Evolutionary conservation across 164 flowering plant genomes (phyloP), one percentile per base, ranked within the genome.

Genomic region (Piper betle): DNA sequence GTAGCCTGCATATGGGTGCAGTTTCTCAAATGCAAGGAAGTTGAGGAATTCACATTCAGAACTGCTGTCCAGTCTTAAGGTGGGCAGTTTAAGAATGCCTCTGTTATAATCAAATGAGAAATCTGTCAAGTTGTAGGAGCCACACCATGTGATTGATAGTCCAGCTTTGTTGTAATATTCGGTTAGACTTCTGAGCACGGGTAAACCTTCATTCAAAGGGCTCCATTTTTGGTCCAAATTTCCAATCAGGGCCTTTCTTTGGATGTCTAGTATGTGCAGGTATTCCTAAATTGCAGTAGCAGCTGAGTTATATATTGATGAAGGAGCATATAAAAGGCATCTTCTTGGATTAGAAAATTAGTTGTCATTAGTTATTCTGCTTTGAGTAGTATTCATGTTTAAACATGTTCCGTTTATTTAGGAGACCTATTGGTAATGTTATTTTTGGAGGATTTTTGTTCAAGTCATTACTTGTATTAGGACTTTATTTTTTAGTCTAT

Each of bases 11-110:
- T 80, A 81, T 4, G 70, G 80, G 43, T 84, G 83, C 61, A 72
- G 73, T 3, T 82, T 67, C 68, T 84, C 88, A 38, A 71, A 81
- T 0, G 85, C 84, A 16, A 84, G 75, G 6, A 78, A 78, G 64
- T 84, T 84, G 10, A 81, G 68, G 64, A 74, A 76, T 43, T 64
- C 62, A 0, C 80, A 69, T 50, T 80, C 81, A 0, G 78, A 72
- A 9, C 78, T 20, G 50, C 78, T 85, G 38, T 80, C 85, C 5
- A 83, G 77, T 0, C 68, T 53, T 3, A 77, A 64, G 2, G 37
- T 52, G 0, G 88, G 88, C 4, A 81, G 78, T 12, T 61, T 57
- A 5, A 83, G 80, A 16, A 75, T 76, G 5, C 88, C 84, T 3
- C 69, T 61, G 4, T 12, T 46, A 9, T 15, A 10, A 9, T 52